Evolutionary conservation across 495 filamentous ascomycete species (phyloP).

Genomic region (Aspergillus hancockii): DNA sequence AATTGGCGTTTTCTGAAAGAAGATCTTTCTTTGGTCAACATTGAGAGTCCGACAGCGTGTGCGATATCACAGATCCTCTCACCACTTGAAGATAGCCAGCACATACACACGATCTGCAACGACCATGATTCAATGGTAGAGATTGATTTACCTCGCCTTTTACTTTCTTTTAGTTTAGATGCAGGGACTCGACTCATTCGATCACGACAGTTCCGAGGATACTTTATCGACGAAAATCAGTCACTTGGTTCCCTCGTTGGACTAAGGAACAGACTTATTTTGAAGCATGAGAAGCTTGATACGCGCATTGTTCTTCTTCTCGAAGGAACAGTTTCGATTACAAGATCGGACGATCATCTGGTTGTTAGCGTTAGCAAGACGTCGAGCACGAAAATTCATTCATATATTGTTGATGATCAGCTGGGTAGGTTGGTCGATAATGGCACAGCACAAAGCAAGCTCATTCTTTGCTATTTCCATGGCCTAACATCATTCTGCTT

Average conservation of each 20-base stretch:
- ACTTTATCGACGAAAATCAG: neutral
- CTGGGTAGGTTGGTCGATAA: slow-evolving; percentile 54
- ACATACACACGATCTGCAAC: too few species aligned
- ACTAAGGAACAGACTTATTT: neutral
- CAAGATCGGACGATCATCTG: slow-evolving; percentile 13
- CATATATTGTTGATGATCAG: slow-evolving; percentile 49
- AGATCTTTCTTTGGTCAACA: neutral
- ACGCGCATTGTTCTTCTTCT: neutral
- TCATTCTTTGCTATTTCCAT: slow-evolving; percentile 58
- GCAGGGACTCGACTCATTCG: neutral
- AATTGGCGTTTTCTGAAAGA: too few species aligned
- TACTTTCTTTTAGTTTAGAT: neutral
- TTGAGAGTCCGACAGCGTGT: neutral
- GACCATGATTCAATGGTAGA: neutral
- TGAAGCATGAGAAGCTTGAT: neutral
- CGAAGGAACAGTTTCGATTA: neutral
- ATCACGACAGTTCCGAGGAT: neutral
- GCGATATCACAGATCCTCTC: neutral
- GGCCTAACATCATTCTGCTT: slow-evolving; percentile 61
- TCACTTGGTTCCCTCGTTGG: neutral
- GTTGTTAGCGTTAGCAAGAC: slow-evolving; percentile 34
- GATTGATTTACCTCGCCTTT: neutral
- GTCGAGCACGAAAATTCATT: slow-evolving; percentile 26
- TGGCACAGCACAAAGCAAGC: slow-evolving; percentile 53
- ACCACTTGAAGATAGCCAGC: neutral